A percentile compares a stretch with the other conserved stretches of the same genome.
phyloP scores from a whole-genome alignment of 208 protist genomes.

The Crithidia brevicula region DNA sequence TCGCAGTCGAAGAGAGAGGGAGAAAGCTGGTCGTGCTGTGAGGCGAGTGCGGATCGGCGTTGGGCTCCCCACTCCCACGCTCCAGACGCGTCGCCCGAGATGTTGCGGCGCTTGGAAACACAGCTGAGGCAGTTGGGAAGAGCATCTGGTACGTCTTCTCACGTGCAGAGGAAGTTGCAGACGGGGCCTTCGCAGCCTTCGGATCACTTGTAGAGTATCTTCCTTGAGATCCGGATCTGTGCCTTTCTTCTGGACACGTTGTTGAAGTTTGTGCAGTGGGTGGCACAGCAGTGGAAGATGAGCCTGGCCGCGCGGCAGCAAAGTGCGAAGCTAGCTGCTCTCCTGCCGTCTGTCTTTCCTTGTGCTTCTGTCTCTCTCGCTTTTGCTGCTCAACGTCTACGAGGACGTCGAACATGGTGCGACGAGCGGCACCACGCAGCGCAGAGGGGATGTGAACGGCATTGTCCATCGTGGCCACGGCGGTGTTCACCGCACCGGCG shows the following conservation, averaged over 20 bases:
- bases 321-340: too few relatives aligned
- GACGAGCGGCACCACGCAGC: constrained; percentile 55
- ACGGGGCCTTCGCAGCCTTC: not conserved
- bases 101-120: too few relatives aligned
- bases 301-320: too few relatives aligned
- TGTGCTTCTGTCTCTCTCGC: not conserved
- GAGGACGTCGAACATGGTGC: constrained; percentile 81
- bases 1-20: too few relatives aligned
- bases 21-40: not conserved
- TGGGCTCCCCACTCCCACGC: too few relatives aligned
- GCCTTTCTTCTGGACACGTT: too few relatives aligned
- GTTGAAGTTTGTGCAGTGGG: not conserved
- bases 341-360: not conserved
- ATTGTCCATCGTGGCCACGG: constrained; percentile 58
- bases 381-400: constrained; percentile 13
- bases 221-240: too few relatives aligned
- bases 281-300: not conserved
- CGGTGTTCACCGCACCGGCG: constrained; percentile 8
- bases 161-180: constrained; percentile 1
- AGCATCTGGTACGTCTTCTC: constrained; percentile 19
- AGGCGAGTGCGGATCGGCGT: not conserved
- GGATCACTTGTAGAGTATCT: not conserved
- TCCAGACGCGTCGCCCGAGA: too few relatives aligned
- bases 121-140: constrained; percentile 8
- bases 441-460: constrained; percentile 62